Percentiles rank a stretch among this genome's conserved stretches.
Evolutionary conservation across 2,329 filamentous ascomycete species (phyloP).

Genomic region (Calonectria pseudoreteaudii): DNA sequence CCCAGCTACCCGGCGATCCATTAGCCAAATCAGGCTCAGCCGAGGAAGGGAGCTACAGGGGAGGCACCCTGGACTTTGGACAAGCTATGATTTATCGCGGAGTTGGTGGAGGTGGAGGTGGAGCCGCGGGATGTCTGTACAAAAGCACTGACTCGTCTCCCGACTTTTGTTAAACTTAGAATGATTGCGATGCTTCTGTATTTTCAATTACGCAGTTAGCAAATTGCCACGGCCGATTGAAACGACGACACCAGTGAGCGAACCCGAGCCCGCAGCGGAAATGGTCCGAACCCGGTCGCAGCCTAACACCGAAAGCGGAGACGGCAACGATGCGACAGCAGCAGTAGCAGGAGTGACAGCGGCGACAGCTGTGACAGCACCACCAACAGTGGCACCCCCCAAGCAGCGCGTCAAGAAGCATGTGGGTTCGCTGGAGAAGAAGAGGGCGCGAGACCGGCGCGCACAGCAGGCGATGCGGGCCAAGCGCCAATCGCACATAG

Average conservation of each 20-base stretch:
- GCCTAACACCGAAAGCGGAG: not conserved
- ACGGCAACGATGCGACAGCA: not conserved
- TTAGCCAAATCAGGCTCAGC: not conserved
- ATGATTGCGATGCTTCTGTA: not conserved
- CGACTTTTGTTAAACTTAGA: not conserved
- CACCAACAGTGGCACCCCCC: not conserved
- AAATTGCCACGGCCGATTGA: not conserved
- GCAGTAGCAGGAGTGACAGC: not conserved
- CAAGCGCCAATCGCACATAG: not conserved
- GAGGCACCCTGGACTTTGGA: not conserved
- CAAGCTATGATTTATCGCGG: not conserved
- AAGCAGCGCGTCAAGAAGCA: not conserved
- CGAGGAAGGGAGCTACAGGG: not conserved
- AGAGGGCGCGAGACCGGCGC: not conserved
- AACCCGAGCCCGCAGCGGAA: not conserved
- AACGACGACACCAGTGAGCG: not conserved
- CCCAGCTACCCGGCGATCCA: not conserved
- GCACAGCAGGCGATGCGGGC: not conserved
- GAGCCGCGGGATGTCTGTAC: not conserved
- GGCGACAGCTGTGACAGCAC: not conserved
- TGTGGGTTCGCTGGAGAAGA: conserved; percentile 2
- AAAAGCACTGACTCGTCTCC: not conserved
- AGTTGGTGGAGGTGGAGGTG: not conserved
- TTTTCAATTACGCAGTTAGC: not conserved
- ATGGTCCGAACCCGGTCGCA: not conserved